Conservation (phyloP, 1,284 basidiomycete genomes). For the Meira miltonrushii region DNA sequence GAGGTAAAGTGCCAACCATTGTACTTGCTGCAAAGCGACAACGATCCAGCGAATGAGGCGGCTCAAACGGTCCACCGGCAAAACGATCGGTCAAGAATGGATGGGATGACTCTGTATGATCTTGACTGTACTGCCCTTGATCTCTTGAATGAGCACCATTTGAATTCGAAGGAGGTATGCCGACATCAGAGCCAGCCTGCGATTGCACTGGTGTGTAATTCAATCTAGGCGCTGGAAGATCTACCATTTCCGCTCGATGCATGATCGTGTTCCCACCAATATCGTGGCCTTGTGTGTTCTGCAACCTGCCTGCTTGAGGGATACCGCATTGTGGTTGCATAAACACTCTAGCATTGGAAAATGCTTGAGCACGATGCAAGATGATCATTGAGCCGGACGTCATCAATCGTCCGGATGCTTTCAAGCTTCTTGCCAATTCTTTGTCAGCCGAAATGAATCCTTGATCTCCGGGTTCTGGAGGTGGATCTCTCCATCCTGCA, state of each 20-base stretch:
- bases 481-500: slow-evolving; percentile 21
- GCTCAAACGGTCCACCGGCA: slow-evolving; percentile 37
- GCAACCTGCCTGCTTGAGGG: slow-evolving; percentile 21
- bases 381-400: slow-evolving; percentile 40
- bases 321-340: slow-evolving; percentile 38
- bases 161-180: neutral
- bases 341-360: slow-evolving; percentile 41
- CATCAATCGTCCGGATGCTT: slow-evolving; percentile 39
- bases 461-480: neutral
- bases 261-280: slow-evolving; percentile 15
- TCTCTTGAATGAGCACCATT: neutral
- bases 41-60: slow-evolving; percentile 28
- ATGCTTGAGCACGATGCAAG: slow-evolving; percentile 38
- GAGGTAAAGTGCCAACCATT: slow-evolving; percentile 27
- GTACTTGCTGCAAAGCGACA: slow-evolving; percentile 33
- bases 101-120: slow-evolving; percentile 19
- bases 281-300: neutral
- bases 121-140: slow-evolving; percentile 14
- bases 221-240: slow-evolving; percentile 1
- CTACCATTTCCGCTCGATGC: slow-evolving; percentile 19
- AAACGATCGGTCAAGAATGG: slow-evolving; percentile 23
- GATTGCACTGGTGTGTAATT: neutral
- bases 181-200: too few species aligned
- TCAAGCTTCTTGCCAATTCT: slow-evolving; percentile 15
- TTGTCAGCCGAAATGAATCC: neutral